phyloP scores from a whole-genome alignment of 495 filamentous ascomycete species.

The Lepraria neglecta region DNA sequence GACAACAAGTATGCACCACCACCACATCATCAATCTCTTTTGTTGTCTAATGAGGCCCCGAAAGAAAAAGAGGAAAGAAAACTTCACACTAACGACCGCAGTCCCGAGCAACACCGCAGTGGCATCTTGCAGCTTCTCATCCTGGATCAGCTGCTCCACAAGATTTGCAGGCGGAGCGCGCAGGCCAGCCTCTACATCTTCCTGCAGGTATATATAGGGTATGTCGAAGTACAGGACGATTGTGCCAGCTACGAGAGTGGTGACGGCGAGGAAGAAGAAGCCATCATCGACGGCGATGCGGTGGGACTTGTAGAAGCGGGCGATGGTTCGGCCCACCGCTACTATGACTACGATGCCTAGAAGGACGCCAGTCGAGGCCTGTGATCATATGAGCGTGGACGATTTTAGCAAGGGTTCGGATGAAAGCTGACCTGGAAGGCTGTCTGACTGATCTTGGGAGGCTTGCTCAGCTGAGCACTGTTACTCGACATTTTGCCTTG shows the following conservation, averaged over 20 bases:
- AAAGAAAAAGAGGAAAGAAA: slow-evolving; percentile 26
- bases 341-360: slow-evolving; percentile 18
- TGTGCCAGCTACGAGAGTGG: slow-evolving; percentile 16
- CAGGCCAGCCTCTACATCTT: slow-evolving; percentile 20
- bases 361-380: slow-evolving; percentile 17
- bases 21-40: slow-evolving; percentile 19
- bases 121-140: slow-evolving; percentile 17
- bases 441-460: slow-evolving; percentile 15
- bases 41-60: slow-evolving; percentile 12
- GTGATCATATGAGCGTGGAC: not conserved
- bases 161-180: slow-evolving; percentile 12
- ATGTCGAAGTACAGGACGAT: slow-evolving; percentile 19
- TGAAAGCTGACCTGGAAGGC: slow-evolving; percentile 11
- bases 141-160: slow-evolving; percentile 16
- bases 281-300: slow-evolving; percentile 18
- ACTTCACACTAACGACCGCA: slow-evolving; percentile 18
- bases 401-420: not conserved
- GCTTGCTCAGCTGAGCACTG: not conserved
- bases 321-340: slow-evolving; percentile 17
- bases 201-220: slow-evolving; percentile 22
- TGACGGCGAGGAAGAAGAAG: slow-evolving; percentile 20
- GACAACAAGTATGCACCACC: slow-evolving; percentile 20
- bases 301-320: slow-evolving; percentile 10
- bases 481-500: slow-evolving; percentile 6
- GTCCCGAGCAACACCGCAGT: slow-evolving; percentile 8